These are phyloP conservation scores for Populus ilicifolia DNA, from an alignment of 345 rosid species.

Conservation along the genomic window DNA sequence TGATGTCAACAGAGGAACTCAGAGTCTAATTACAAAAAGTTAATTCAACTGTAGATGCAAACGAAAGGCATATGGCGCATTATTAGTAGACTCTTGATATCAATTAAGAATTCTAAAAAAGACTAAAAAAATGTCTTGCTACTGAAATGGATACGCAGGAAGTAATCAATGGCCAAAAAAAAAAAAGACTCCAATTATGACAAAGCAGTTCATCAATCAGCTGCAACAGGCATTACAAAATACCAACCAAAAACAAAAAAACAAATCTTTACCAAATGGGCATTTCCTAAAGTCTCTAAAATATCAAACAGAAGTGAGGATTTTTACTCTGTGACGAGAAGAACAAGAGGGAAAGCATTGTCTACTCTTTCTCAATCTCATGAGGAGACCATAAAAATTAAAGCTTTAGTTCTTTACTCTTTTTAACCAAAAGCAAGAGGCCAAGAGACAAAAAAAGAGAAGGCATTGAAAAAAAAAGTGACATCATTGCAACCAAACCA, in stretches of 20 bases:
- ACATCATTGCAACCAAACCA: constrained; percentile 41
- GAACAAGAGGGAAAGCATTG: constrained; percentile 60
- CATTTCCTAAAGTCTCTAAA: background rate
- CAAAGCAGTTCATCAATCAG: background rate
- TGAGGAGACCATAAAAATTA: constrained; percentile 34
- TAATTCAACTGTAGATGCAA: background rate
- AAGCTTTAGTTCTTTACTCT: constrained; percentile 20
- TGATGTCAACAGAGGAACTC: background rate
- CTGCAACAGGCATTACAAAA: background rate
- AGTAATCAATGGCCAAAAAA: background rate
- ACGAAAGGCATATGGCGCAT: constrained; percentile 1
- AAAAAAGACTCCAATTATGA: background rate
- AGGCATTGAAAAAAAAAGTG: constrained; percentile 12
- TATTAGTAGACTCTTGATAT: background rate
- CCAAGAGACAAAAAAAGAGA: constrained; percentile 14
- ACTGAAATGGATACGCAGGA: background rate
- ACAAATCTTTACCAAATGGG: constrained; percentile 4
- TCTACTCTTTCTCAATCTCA: constrained; percentile 44
- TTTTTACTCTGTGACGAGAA: constrained; percentile 49
- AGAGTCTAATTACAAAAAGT: background rate
- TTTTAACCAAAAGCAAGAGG: constrained; percentile 38
- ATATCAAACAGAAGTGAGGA: constrained; percentile 1
- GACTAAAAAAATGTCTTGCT: background rate
- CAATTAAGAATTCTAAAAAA: background rate
- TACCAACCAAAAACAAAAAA: background rate